Evolutionary conservation across 2,329 filamentous ascomycete genomes (phyloP).

Genomic region (Epichloe uncinata): DNA sequence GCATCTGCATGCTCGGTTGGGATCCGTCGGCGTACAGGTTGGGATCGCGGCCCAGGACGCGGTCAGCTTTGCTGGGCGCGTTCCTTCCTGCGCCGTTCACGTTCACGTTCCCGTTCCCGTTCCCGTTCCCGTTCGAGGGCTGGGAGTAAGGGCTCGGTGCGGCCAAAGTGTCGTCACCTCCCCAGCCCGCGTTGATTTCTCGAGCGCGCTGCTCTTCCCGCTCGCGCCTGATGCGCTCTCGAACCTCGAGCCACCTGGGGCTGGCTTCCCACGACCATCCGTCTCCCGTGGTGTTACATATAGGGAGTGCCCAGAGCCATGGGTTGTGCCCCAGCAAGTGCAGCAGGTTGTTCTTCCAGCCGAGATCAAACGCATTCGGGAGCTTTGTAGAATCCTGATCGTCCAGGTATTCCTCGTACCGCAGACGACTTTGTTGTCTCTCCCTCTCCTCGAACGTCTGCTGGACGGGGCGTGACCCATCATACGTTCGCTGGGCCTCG

Average conservation of each 20-base stretch:
- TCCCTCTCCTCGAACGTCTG: slow-evolving; percentile 43
- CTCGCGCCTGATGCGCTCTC: slow-evolving; percentile 47
- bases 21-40: slow-evolving; percentile 39
- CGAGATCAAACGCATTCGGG: slow-evolving; percentile 87
- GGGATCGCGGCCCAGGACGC: slow-evolving; percentile 43
- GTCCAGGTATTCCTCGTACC: slow-evolving; percentile 65
- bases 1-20: slow-evolving; percentile 28
- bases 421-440: slow-evolving; percentile 37
- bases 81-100: slow-evolving; percentile 18
- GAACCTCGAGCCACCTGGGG: slow-evolving; percentile 59
- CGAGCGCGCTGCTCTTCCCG: slow-evolving; percentile 46
- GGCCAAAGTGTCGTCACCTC: slow-evolving; percentile 18
- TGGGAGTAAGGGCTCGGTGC: neutral
- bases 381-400: slow-evolving; percentile 79
- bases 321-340: slow-evolving; percentile 71
- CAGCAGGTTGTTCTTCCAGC: slow-evolving; percentile 62
- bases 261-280: slow-evolving; percentile 92
- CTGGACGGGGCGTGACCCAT: slow-evolving; percentile 27
- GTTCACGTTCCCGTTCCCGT: neutral
- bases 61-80: slow-evolving; percentile 42
- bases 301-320: slow-evolving; percentile 63
- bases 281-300: slow-evolving; percentile 78
- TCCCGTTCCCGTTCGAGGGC: neutral
- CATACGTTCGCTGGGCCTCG: slow-evolving; percentile 7
- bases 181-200: slow-evolving; percentile 57